Base-by-base conservation (phyloP, 768 basidiomycete species). In the Pleurotus tuber-regium region DNA sequence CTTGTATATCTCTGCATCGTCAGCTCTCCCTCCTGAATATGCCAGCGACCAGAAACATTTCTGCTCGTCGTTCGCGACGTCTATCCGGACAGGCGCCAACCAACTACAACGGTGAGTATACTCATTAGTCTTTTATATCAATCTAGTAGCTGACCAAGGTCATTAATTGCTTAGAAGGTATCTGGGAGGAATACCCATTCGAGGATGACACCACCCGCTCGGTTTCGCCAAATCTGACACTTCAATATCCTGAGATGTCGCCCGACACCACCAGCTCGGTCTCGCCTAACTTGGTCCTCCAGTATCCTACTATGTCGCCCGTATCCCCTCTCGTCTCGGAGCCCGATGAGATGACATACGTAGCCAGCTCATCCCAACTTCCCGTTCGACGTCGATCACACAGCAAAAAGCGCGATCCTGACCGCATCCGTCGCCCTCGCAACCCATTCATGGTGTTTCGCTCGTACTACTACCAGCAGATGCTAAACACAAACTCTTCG, bases 381-480 rank as follows among this genome's bases (percentile, higher is more conserved):
- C 42, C 48, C 39, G 16, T 44, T 19, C 57, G 24, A 43, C 54
- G 47, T 9, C 21, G 52, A 24, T 59, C 62, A 21, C 63, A 63
- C 55, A 51, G 60, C 10, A 61, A 56, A 31, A 58, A 57, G 10
- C 62, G 64, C 18, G 59, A 64, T 66, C 61, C 67, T 63, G 60
- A 72, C 29, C 83, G 83, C 62, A 79, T 92, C 30, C 83, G 83
- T 26, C 83, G 91, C 11, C 92, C 92, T 1, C 77, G 87, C 50
- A 95, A 94, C 61, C 86, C 90, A 8, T 95, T 92, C 74, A 90
- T 85, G 73, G 76, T 84, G 62, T 85, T 78, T 63, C 76, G 83
- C 18, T 84, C 79, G 21, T 79, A 76, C 50, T 82, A 86, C 44
- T 78, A 79, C 33, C 74, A 77, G 3, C 71, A 73, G 5, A 73